A percentile compares a stretch with the other conserved stretches of the same genome.
phyloP scores from a whole-genome alignment of 192 early-diverging fungal species.

The Spizellomyces punctatus region DNA sequence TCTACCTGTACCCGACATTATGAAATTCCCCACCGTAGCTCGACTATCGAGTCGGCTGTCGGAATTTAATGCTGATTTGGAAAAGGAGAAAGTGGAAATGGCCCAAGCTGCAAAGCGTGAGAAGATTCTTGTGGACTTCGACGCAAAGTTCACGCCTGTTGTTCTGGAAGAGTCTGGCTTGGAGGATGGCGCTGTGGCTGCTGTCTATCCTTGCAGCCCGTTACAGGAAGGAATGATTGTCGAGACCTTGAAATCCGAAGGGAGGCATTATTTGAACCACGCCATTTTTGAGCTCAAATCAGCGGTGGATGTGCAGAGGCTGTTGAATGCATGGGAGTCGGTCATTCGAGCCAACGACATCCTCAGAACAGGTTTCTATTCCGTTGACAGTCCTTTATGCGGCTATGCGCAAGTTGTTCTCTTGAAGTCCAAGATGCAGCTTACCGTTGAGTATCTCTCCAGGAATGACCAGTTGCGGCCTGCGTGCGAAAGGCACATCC shows the following conservation, averaged over 20 bases:
- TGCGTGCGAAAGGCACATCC: neutral
- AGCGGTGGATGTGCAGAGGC: neutral
- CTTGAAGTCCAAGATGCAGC: neutral
- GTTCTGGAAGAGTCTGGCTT: neutral
- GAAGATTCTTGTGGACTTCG: neutral
- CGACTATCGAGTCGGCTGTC: neutral
- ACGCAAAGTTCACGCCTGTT: neutral
- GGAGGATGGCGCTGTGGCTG: neutral
- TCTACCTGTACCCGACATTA: constrained; percentile 21
- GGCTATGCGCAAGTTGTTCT: constrained; percentile 21
- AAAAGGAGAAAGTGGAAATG: neutral
- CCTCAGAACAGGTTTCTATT: constrained; percentile 19
- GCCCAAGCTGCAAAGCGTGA: neutral
- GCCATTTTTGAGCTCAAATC: neutral
- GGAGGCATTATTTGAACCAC: constrained; percentile 18
- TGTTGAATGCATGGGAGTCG: constrained; percentile 6
- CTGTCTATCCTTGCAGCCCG: constrained; percentile 30
- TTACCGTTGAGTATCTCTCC: neutral
- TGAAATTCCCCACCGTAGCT: constrained; percentile 14
- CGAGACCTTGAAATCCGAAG: constrained; percentile 9
- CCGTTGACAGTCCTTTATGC: neutral
- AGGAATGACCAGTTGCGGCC: neutral
- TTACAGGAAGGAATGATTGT: constrained; percentile 33
- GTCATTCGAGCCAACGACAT: constrained; percentile 24
- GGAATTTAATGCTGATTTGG: neutral